Evolutionary conservation across 306 rosid genomes (phyloP).

Genomic region (Lagenaria siceraria): DNA sequence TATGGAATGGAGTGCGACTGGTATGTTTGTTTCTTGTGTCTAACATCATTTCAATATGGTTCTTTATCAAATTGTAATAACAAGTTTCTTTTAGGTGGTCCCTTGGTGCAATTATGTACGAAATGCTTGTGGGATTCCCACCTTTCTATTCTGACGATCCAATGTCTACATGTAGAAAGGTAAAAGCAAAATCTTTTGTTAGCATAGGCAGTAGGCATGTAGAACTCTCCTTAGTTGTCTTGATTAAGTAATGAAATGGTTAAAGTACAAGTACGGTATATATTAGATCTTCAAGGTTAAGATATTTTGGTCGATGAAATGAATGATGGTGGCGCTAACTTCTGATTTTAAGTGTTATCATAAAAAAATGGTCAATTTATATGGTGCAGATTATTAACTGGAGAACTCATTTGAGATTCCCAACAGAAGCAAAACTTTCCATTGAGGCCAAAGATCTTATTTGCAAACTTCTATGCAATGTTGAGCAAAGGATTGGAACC

Average conservation of each 20-base stretch:
- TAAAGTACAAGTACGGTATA: not conserved
- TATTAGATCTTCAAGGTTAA: not conserved
- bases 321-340: not conserved
- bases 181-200: constrained; percentile 13
- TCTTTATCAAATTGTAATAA: constrained; percentile 1
- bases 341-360: not conserved
- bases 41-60: not conserved
- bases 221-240: not conserved
- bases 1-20: constrained; percentile 90
- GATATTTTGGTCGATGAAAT: not conserved
- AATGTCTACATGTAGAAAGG: constrained; percentile 81
- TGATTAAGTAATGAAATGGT: not conserved
- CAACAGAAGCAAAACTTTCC: constrained; percentile 65
- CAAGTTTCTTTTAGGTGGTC: constrained; percentile 59
- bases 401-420: constrained; percentile 72
- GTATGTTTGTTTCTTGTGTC: constrained; percentile 22
- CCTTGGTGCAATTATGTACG: constrained; percentile 91
- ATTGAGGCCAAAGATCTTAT: constrained; percentile 74
- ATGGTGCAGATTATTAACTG: constrained; percentile 67
- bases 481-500: constrained; percentile 76
- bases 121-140: constrained; percentile 86
- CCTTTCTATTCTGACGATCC: constrained; percentile 88
- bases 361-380: constrained; percentile 13
- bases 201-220: not conserved
- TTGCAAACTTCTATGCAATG: constrained; percentile 70